These are phyloP conservation scores for Trypanosoma congolense DNA, from an alignment of 208 protist genomes.

Conservation along the genomic window DNA sequence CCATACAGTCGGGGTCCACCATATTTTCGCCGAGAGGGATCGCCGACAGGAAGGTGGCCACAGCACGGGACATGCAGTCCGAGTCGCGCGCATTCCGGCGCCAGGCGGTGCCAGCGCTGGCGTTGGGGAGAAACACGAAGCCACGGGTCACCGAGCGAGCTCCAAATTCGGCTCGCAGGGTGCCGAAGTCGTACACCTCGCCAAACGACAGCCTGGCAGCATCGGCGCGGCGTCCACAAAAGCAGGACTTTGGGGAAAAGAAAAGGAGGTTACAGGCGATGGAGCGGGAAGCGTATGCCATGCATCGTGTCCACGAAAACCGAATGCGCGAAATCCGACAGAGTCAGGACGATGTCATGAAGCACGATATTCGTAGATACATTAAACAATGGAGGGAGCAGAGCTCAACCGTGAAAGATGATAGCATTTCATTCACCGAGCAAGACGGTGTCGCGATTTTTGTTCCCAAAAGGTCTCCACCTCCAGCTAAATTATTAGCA, in stretches of 20 bases:
- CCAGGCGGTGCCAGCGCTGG: no score
- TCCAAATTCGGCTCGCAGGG: background rate
- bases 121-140: background rate
- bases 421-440: conserved; percentile 37
- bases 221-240: conserved; percentile 8
- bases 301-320: conserved; percentile 27
- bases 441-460: conserved; percentile 46
- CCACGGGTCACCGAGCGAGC: background rate
- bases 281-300: conserved; percentile 9
- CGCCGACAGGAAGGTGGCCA: background rate
- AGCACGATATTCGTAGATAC: conserved; percentile 26
- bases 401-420: conserved; percentile 8
- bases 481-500: background rate
- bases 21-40: background rate
- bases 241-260: conserved; percentile 31
- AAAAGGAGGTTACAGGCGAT: conserved; percentile 9
- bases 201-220: background rate
- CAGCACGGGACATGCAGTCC: background rate
- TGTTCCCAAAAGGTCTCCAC: conserved; percentile 5
- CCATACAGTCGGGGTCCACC: background rate
- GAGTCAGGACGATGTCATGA: conserved; percentile 5
- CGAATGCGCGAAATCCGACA: conserved; percentile 28
- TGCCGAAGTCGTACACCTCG: background rate
- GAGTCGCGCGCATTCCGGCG: background rate
- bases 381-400: conserved; percentile 31